Evolutionary conservation across 306 rosid species (phyloP).

Genomic region (apple (Malus domestica)): ASM211411v1 NC_041804.1:4559001-4559500

Average conservation of each 20-base stretch:
- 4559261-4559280: conserved; percentile 53
- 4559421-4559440: conserved; percentile 33
- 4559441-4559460: conserved; percentile 37
- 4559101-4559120: conserved; percentile 22
- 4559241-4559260: conserved; percentile 27
- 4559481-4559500: conserved; percentile 25
- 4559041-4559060: conserved; percentile 34
- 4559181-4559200: conserved; percentile 35
- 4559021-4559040: conserved; percentile 23
- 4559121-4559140: conserved; percentile 29
- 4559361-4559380: conserved; percentile 41
- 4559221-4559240: conserved; percentile 28
- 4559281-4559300: conserved; percentile 80
- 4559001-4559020: conserved; percentile 26
- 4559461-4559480: conserved; percentile 32
- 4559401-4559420: conserved; percentile 32
- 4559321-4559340: conserved; percentile 23
- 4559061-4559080: conserved; percentile 38
- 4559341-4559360: conserved; percentile 51
- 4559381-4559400: conserved; percentile 64
- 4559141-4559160: conserved; percentile 64
- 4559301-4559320: conserved; percentile 28
- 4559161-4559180: conserved; percentile 74
- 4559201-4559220: conserved; percentile 28
- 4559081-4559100: conserved; percentile 79